phyloP scores from a whole-genome alignment of 2,329 filamentous ascomycete genomes.

The Moelleriella libera region DNA sequence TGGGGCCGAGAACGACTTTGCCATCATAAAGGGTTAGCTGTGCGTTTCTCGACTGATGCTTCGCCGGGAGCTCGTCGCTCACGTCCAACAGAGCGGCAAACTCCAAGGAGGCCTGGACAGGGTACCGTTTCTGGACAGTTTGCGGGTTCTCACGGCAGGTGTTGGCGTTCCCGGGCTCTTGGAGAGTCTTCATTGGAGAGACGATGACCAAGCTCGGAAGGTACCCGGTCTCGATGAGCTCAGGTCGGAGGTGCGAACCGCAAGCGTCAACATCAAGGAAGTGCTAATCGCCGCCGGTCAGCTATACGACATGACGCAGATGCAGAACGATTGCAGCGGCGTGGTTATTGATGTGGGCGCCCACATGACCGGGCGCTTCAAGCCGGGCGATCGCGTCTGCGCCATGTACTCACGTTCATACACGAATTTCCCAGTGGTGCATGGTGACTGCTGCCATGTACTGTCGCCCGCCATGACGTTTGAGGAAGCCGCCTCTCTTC shows the following conservation, averaged over 20 bases:
- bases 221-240: constrained; percentile 6
- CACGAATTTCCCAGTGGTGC: constrained; percentile 7
- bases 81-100: not conserved
- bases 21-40: constrained; percentile 6
- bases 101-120: not conserved
- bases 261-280: constrained; percentile 21
- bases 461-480: constrained; percentile 5
- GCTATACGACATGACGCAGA: constrained; percentile 11
- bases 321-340: constrained; percentile 20
- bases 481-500: constrained; percentile 7
- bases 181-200: constrained; percentile 8
- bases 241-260: constrained; percentile 6
- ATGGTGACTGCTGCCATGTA: constrained; percentile 4
- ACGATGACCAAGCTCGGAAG: constrained; percentile 5
- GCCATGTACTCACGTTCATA: constrained; percentile 5
- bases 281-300: constrained; percentile 20
- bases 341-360: constrained; percentile 12
- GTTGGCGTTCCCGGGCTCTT: constrained; percentile 7
- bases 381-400: constrained; percentile 13
- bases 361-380: constrained; percentile 10
- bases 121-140: constrained; percentile 3
- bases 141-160: constrained; percentile 4
- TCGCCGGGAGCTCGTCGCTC: not conserved
- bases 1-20: constrained; percentile 6
- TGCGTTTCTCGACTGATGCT: constrained; percentile 5